Evolutionary conservation across 2,329 filamentous ascomycete species (phyloP), one percentile per base, ranked within the genome.

Genomic region (Talaromyces sp.): DNA sequence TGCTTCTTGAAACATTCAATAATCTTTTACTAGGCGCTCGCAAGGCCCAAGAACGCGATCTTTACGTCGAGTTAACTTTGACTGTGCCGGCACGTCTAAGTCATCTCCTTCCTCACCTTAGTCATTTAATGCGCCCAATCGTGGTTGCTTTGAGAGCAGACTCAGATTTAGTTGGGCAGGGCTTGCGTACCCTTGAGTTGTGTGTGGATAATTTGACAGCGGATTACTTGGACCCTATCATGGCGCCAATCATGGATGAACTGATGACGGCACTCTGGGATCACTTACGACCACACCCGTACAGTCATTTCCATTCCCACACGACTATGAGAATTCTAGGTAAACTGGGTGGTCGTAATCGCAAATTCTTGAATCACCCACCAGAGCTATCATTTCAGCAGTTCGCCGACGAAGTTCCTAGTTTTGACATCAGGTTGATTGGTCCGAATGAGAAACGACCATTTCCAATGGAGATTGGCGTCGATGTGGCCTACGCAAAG

Each of bases 131-230:
- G 94, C 84, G 94, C 31, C 94, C 94, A 1, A 81, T 99, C 9
- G 95, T 97, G n/a, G 92, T 99, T 60, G 94, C 94, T 8, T 77
- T 99, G 53, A 85, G 92, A 58, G 91, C 92, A 17, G 92, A 93
- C 13, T 92, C 89, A 1, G 94, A 99, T 63, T 82, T 99, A 39
- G 93, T 99, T 17, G 92, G 92, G 0, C 95, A 99, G 72, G 94
- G 94, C 0, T 79, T 99, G 6, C 82, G 95, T 28, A 99, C 94
- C 0, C 78, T 99, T 5, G 94, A 99, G 69, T 83, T 99, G 1
- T 99, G 94, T 67, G 94, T 99, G 17, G 94, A 99, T 63, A 99
- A 99, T 66, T 81, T 99, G 0, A 99, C 95, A 0, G 93, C 94
- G 0, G 94, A 99, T 68, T 99, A 99, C 69, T 79, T 99, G 13